These are phyloP conservation scores for Arabidopsis suecica DNA, from an alignment of 345 rosid species.

Conservation along the genomic window DNA sequence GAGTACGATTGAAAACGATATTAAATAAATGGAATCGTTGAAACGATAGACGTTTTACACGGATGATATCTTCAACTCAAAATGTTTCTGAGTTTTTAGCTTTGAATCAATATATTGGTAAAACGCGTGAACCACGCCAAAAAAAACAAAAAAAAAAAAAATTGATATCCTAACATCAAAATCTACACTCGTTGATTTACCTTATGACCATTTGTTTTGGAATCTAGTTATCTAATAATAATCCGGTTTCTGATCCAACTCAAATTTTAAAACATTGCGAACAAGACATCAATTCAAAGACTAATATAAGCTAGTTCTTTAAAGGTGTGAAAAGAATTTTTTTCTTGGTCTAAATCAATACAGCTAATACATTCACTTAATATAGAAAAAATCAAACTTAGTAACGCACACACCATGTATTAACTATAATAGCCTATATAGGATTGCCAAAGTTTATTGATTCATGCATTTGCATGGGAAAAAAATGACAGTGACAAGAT, in stretches of 20 bases:
- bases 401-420: conserved; percentile 16
- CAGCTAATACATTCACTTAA: conserved; percentile 31
- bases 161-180: no score
- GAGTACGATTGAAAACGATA: background rate
- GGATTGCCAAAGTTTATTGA: conserved; percentile 34
- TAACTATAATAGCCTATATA: conserved; percentile 4
- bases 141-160: no score
- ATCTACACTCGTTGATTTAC: no score
- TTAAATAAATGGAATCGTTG: conserved; percentile 33
- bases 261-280: background rate
- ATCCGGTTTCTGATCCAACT: conserved; percentile 11
- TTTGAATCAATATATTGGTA: conserved; percentile 14
- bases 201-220: no score
- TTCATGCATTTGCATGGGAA: conserved; percentile 17
- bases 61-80: conserved; percentile 31
- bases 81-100: conserved; percentile 17
- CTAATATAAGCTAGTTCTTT: background rate
- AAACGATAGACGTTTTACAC: conserved; percentile 37
- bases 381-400: conserved; percentile 18
- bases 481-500: conserved; percentile 9
- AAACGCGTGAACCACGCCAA: conserved; percentile 8
- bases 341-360: conserved; percentile 29
- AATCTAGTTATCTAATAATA: background rate
- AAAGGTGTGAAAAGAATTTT: conserved; percentile 28
- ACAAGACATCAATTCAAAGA: conserved; percentile 8